These are phyloP conservation scores for Rosa rugosa DNA, from an alignment of 306 rosid genomes.

Conservation along the genomic window DNA sequence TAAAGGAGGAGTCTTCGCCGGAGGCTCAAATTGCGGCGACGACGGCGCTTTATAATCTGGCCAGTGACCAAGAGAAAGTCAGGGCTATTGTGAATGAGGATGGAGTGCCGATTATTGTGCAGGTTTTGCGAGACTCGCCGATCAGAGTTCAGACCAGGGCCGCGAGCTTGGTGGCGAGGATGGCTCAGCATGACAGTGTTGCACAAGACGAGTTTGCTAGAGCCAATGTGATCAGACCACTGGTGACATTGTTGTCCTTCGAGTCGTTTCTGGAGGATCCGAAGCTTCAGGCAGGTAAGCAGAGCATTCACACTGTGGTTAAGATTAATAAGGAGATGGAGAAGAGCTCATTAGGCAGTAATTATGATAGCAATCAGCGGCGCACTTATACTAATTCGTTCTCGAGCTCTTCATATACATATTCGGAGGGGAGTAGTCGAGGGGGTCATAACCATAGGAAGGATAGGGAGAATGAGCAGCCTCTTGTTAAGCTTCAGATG, in stretches of 20 bases:
- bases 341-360: slow-evolving; percentile 23
- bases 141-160: slow-evolving; percentile 52
- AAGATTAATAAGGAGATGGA: slow-evolving; percentile 65
- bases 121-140: slow-evolving; percentile 56
- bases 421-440: slow-evolving; percentile 55
- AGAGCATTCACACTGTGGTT: slow-evolving; percentile 55
- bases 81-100: slow-evolving; percentile 44
- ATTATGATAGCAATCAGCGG: neutral
- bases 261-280: slow-evolving; percentile 51
- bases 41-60: slow-evolving; percentile 46
- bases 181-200: slow-evolving; percentile 60
- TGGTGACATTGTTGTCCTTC: slow-evolving; percentile 46
- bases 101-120: slow-evolving; percentile 59
- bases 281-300: slow-evolving; percentile 42
- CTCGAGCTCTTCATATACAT: slow-evolving; percentile 33
- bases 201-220: slow-evolving; percentile 72
- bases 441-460: slow-evolving; percentile 51
- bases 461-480: slow-evolving; percentile 78
- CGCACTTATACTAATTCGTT: slow-evolving; percentile 24
- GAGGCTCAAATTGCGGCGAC: slow-evolving; percentile 61
- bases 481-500: slow-evolving; percentile 55
- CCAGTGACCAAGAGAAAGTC: slow-evolving; percentile 52
- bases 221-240: slow-evolving; percentile 64
- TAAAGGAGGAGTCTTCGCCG: slow-evolving; percentile 50
- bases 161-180: slow-evolving; percentile 59